Evolutionary conservation across 78 protist species (phyloP).

Genomic region (Protostelium mycophagum): DNA sequence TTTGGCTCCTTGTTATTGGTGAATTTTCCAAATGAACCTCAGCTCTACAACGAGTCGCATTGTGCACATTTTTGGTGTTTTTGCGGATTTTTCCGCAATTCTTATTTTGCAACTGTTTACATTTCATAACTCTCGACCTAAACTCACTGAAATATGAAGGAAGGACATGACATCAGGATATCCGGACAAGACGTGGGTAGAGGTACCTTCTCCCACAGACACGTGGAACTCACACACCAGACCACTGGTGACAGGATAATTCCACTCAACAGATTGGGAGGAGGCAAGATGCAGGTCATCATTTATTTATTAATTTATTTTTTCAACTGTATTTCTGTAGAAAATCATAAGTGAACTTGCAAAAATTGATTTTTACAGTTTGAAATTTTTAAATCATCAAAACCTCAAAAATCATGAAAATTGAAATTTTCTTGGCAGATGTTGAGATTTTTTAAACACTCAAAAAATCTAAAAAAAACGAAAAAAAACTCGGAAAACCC

Average conservation of each 20-base stretch:
- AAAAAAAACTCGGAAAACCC: no score
- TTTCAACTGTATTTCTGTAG: no score
- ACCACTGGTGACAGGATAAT: constrained; percentile 14
- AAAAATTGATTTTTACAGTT: no score
- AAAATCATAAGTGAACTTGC: no score
- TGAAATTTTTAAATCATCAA: no score
- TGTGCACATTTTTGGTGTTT: constrained; percentile 26
- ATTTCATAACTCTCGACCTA: no score
- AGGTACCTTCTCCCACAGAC: constrained; percentile 93
- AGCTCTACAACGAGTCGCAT: no score
- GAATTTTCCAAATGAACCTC: constrained; percentile 23
- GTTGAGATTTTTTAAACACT: background rate
- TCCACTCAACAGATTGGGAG: constrained; percentile 39
- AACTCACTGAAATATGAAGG: constrained; percentile 13
- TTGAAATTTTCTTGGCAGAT: background rate
- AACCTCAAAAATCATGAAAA: no score
- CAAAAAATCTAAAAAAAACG: no score
- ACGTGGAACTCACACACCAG: constrained; percentile 72
- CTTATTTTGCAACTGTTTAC: no score
- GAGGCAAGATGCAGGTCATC: background rate
- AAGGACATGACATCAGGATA: constrained; percentile 72
- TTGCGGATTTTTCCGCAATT: background rate
- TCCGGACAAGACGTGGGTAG: constrained; percentile 92
- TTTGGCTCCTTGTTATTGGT: constrained; percentile 72
- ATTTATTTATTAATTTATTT: no score